Conservation (phyloP, 148 eudicot species). For the Fagopyrum esculentum region DNA sequence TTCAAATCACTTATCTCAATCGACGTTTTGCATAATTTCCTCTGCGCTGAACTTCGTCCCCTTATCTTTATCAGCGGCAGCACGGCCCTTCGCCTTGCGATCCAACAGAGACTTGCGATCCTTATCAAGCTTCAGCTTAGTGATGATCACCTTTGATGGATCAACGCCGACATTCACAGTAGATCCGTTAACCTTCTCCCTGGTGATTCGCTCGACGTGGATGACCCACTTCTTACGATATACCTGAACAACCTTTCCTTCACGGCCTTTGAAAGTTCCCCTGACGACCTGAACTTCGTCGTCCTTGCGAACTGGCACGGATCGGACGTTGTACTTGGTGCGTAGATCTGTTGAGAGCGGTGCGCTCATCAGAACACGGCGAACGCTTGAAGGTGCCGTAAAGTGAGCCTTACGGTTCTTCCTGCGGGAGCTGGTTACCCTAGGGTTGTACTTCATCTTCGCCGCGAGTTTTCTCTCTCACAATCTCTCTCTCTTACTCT, state of each 20-base stretch:
- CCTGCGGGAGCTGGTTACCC: slow-evolving; percentile 59
- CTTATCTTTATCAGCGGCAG: slow-evolving; percentile 63
- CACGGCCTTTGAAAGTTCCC: slow-evolving; percentile 68
- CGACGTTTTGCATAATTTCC: slow-evolving; percentile 17
- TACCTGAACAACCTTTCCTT: slow-evolving; percentile 60
- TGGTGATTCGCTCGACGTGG: slow-evolving; percentile 61
- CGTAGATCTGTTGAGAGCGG: slow-evolving; percentile 62
- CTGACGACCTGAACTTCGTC: slow-evolving; percentile 70
- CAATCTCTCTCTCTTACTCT: background rate
- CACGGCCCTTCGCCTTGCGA: slow-evolving; percentile 60
- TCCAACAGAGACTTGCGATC: slow-evolving; percentile 58
- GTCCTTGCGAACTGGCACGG: slow-evolving; percentile 64
- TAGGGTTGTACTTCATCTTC: slow-evolving; percentile 62
- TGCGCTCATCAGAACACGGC: slow-evolving; percentile 57
- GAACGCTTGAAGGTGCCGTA: slow-evolving; percentile 73
- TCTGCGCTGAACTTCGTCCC: slow-evolving; percentile 58
- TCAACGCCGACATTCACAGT: slow-evolving; percentile 63
- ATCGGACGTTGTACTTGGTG: slow-evolving; percentile 53
- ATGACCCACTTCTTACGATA: slow-evolving; percentile 71
- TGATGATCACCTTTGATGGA: slow-evolving; percentile 49
- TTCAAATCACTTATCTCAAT: background rate
- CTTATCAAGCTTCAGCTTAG: slow-evolving; percentile 60
- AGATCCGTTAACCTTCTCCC: slow-evolving; percentile 66
- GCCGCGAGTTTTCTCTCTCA: slow-evolving; percentile 17
- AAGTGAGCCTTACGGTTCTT: slow-evolving; percentile 66